Evolutionary conservation across 2,329 filamentous ascomycete genomes (phyloP), one percentile per base, ranked within the genome.

Genomic region (Fusarium sp.): DNA sequence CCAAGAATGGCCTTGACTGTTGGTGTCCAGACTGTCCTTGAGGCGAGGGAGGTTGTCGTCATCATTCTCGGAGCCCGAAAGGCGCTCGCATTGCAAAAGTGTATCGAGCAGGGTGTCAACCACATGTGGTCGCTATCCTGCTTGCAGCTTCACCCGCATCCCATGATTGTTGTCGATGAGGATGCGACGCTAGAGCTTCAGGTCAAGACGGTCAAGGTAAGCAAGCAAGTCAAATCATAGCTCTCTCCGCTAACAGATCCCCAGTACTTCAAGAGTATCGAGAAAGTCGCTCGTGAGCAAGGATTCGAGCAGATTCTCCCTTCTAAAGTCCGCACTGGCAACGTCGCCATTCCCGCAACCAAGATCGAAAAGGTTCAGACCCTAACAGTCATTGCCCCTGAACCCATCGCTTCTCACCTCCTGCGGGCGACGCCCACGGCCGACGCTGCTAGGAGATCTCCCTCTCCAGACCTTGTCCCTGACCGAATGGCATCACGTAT

Each of bases 41-140:
- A 96, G 81, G 92, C 94, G 4, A 87, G 92, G 64, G 94, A 97
- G 83, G 93, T 97, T 11, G 91, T 97, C 31, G 92, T 95, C 76
- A 94, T 97, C 77, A 94, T 95, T 73, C 90, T 94, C 1, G 94
- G 94, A 24, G 91, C 93, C 50, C 93, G 94, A 86, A 97, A 97
- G 83, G 91, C 94, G 1, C 85, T 93, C 37, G 94, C 94, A 31
- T 84, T 97, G 72, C 93, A 95, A 82, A 92, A 91, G 78, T 95
- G 93, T 76, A 90, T 97, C 73, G 94, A 97, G 82, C 92, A 92
- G 66, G 93, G 92, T 33, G 90, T 97, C 71, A 96, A 95, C 82
- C 94, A 97, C 84, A 96, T 96, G 93, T 97, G 94, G 94, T 96
- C 94, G 1, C 88, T 97, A 8, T 96, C 94, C 10, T 91, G 91